Conservation (phyloP, 1,139 yeast genomes). For the Saccharomyces hybrid region DNA sequence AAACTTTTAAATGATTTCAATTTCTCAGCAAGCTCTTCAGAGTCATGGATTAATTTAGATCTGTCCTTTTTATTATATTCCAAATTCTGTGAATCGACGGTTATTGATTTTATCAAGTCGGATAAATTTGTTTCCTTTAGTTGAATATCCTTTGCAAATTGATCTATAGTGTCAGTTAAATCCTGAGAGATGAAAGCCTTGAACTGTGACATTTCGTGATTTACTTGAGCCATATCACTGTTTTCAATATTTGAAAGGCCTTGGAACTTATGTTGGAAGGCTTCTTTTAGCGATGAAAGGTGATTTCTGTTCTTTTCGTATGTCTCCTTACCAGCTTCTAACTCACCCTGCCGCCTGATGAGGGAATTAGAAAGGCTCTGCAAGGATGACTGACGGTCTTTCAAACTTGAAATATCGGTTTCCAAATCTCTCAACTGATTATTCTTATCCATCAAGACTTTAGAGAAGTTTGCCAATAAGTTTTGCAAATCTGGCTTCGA, state of each 20-base stretch:
- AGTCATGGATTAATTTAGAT: conserved; percentile 31
- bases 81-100: conserved; percentile 22
- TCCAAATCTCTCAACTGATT: conserved; percentile 24
- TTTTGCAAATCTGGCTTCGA: conserved; percentile 45
- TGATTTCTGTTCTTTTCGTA: conserved; percentile 30
- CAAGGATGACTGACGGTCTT: conserved; percentile 11
- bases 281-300: conserved; percentile 14
- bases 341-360: conserved; percentile 51
- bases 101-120: conserved; percentile 5
- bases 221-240: not conserved
- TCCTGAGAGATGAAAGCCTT: not conserved
- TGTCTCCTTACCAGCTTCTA: conserved; percentile 42
- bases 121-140: conserved; percentile 1
- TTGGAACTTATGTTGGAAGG: conserved; percentile 1
- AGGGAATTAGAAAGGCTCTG: conserved; percentile 35
- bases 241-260: conserved; percentile 1
- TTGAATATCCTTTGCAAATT: not conserved
- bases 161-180: not conserved
- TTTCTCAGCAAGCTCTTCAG: conserved; percentile 22
- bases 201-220: not conserved
- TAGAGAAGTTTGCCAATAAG: conserved; percentile 49
- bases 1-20: conserved; percentile 4
- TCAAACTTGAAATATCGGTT: conserved; percentile 17
- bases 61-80: conserved; percentile 19
- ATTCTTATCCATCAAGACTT: conserved; percentile 38